A percentile compares a stretch with the other conserved stretches of the same genome.
phyloP scores from a whole-genome alignment of 345 rosid species.

The Moricandia arvensis region DNA sequence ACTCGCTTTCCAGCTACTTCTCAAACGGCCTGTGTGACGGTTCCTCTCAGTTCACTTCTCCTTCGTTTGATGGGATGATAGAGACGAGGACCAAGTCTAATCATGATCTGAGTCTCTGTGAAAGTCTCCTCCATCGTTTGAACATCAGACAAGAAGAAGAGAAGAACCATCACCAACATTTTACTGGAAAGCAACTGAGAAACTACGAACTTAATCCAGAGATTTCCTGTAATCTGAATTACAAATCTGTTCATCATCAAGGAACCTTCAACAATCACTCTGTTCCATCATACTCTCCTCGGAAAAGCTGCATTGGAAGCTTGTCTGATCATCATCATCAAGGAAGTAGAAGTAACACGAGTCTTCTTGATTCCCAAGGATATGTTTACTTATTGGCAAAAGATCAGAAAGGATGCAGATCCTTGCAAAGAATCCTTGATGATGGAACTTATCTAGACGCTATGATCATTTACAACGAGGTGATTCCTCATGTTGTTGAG shows the following conservation, averaged over 20 bases:
- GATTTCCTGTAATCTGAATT: too few relatives aligned
- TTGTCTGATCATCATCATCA: constrained; percentile 16
- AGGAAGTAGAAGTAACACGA: constrained; percentile 5
- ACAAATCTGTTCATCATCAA: neutral
- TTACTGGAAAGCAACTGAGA: neutral
- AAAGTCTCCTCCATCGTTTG: constrained; percentile 7
- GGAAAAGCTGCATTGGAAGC: constrained; percentile 11
- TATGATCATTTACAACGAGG: constrained; percentile 41
- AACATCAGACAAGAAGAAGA: constrained; percentile 9
- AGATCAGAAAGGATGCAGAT: constrained; percentile 54
- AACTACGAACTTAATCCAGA: neutral
- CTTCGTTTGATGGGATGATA: constrained; percentile 9
- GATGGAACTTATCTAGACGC: constrained; percentile 44
- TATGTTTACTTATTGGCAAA: constrained; percentile 43
- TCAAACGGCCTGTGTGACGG: constrained; percentile 40
- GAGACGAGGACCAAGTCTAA: neutral
- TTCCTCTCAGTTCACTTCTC: constrained; percentile 37
- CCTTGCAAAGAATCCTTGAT: constrained; percentile 41
- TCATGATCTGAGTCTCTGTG: constrained; percentile 1
- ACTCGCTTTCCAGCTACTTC: constrained; percentile 40
- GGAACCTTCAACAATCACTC: constrained; percentile 25
- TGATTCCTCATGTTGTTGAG: constrained; percentile 50
- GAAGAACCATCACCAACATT: neutral
- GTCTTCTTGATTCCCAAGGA: constrained; percentile 34
- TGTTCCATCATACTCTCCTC: constrained; percentile 12